Evolutionary conservation across 805 yeast species (phyloP), one percentile per base, ranked within the genome.

Genomic region (Wickerhamomyces sydowiorum): DNA sequence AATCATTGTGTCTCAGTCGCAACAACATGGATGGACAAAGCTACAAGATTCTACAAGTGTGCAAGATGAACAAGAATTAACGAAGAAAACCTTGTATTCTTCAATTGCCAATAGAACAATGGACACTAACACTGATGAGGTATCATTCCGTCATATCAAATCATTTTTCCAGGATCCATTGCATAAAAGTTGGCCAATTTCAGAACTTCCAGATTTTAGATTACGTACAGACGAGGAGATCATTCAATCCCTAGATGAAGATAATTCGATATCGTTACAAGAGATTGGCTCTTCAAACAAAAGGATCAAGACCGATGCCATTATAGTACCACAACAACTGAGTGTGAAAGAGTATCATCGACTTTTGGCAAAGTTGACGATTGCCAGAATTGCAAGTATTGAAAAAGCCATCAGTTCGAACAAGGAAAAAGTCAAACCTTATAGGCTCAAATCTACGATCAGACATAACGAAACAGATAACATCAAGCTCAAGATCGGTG

Each of bases 1-100:
- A 50, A 61, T 76, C 9, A 45, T 76, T 14, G 67, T 71, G 7
- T 36, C 60, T 4, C 70, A 72, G 47, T 69, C 78, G 0, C 65
- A 73, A 17, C 75, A 72, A 35, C 77, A 76, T 56, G 65, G 61
- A n/a, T 42, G 52, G n/a, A 39, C 47, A 2, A 47, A 43, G 27
- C 41, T 34, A 19, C 32, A 39, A 12, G 40, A 42, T 23, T 49
- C 44, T 40, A 24, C 32, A 14, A 40, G 45, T 7, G 41, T 46
- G 4, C 52, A 54, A 19, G 44, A 43, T 3, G 47, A 46, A 20
- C 41, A 65, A 24, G 54, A 54, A 17, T 19, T 32, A 13, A 25
- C n/a, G 7, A 46, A 50, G 73, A 9, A 44, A 56, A 17, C 33
- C 29, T 21, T 62, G 54, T 47, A 58, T 50, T 45, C 50, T 45